Conservation (phyloP, 208 protist genomes). For the Trypanosoma rangeli region DNA sequence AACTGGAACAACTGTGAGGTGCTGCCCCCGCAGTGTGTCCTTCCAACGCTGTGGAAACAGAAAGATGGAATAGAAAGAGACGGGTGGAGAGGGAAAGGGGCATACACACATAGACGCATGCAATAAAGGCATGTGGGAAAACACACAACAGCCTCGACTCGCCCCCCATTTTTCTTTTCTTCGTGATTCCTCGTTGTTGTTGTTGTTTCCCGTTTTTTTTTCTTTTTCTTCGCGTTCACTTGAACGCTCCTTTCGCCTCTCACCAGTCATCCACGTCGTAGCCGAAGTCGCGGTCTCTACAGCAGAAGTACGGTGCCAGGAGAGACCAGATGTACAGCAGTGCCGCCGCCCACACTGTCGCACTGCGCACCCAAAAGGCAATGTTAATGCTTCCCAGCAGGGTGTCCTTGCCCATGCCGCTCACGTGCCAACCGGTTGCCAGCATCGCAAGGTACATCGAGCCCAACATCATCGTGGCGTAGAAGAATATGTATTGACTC, state of each 20-base stretch:
- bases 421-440: slow-evolving; percentile 90
- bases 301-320: slow-evolving; percentile 90
- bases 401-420: slow-evolving; percentile 50
- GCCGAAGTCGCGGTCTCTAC: slow-evolving; percentile 85
- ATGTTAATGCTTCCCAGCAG: slow-evolving; percentile 53
- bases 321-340: slow-evolving; percentile 93
- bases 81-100: slow-evolving; percentile 3
- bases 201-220: slow-evolving; percentile 8
- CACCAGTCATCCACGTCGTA: slow-evolving; percentile 69
- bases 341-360: slow-evolving; percentile 81
- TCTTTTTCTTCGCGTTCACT: no score
- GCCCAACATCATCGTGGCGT: slow-evolving; percentile 92
- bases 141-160: neutral
- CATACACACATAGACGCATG: slow-evolving; percentile 17
- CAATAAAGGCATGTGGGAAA: neutral
- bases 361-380: slow-evolving; percentile 90
- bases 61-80: slow-evolving; percentile 33
- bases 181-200: neutral
- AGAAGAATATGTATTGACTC: slow-evolving; percentile 92
- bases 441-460: slow-evolving; percentile 95
- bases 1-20: neutral
- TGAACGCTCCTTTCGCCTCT: slow-evolving; percentile 22
- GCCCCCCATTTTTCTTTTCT: neutral
- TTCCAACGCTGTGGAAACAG: neutral
- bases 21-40: no score